A percentile compares a stretch with the other conserved stretches of the same genome.
Conservation (phyloP, 2,329 filamentous ascomycete genomes). For the Fusarium nygamai region DNA sequence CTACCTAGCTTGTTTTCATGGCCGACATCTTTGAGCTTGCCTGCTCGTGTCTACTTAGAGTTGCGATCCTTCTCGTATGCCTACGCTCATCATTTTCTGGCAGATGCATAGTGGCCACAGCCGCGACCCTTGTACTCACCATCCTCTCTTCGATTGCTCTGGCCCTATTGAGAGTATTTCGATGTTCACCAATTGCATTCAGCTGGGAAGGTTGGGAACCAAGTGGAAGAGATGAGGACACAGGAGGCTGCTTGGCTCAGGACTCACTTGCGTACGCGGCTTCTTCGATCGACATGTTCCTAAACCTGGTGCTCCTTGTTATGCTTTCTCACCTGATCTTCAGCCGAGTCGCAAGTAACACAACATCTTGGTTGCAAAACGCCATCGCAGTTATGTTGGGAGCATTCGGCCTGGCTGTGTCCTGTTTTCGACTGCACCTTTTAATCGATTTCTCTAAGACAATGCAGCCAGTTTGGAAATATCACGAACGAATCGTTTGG, state of each 20-base stretch:
- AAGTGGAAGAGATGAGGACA: conserved; percentile 2
- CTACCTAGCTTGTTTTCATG: conserved; percentile 45
- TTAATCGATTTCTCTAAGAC: conserved; percentile 44
- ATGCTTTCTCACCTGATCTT: conserved; percentile 55
- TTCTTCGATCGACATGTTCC: conserved; percentile 57
- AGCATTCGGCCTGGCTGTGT: conserved; percentile 51
- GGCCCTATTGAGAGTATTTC: conserved; percentile 52
- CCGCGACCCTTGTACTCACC: conserved; percentile 48
- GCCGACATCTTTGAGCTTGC: conserved; percentile 50
- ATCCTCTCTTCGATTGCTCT: conserved; percentile 49
- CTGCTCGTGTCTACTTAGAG: conserved; percentile 51
- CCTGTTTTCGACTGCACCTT: conserved; percentile 50
- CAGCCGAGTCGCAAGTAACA: conserved; percentile 49
- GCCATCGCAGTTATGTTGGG: conserved; percentile 57
- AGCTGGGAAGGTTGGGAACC: conserved; percentile 44
- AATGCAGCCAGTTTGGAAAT: conserved; percentile 55
- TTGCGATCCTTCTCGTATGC: conserved; percentile 53
- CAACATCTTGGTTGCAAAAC: conserved; percentile 56
- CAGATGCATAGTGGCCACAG: conserved; percentile 48
- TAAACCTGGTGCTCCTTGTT: conserved; percentile 56
- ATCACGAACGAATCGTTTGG: conserved; percentile 55
- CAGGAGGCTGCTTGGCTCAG: conserved; percentile 33
- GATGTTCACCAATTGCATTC: conserved; percentile 52
- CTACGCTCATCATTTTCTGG: conserved; percentile 50
- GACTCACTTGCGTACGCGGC: conserved; percentile 52